Base-by-base conservation (phyloP, 306 rosid species). In the Gillenia trifoliata region DNA sequence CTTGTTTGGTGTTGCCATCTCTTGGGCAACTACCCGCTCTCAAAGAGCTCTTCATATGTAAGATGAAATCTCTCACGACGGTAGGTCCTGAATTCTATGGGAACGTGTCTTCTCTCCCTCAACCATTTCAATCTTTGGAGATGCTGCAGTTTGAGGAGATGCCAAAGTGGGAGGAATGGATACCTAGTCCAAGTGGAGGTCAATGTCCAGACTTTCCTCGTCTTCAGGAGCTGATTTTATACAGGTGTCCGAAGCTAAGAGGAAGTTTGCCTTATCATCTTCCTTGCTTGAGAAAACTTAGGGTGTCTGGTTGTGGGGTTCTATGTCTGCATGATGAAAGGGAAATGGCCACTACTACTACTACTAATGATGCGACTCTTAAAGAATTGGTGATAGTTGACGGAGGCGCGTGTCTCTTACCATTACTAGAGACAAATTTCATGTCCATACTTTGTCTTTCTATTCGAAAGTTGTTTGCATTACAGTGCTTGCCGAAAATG, bases 11-110 rank as follows among this genome's bases (percentile, higher is more conserved):
- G 2, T 25, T 68, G 77, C 81, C 79, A 5, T 25, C 55, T 1
- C 63, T 82, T 54, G 82, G 73, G 3, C 40, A 9, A 55, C 68
- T 82, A 62, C 73, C n/a, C 12, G 13, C 41, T 12, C 76, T 82
- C 8, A 77, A 64, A 30, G 1, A n/a, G 36, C 62, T 77, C 12
- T n/a, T n/a, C n/a, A n/a, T 4, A 33, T 34, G 29, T 72, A n/a
- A 1, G 1, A 6, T 16, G 50, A 0, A 29, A 3, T 28, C 49
- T 55, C 43, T 68, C 8, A 17, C 1, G 19, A n/a, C 47, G 49
- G 47, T 15, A n/a, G 43, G 73, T 68, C 7, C 4, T 68, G 73
- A 68, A 20, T 68, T 68, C 11, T 68, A n/a, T n/a, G n/a, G n/a
- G 74, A 17, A 31, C 45, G 28, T 47, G 3, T 16, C 16, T 68